A percentile compares a stretch with the other conserved stretches of the same genome.
phyloP scores from a whole-genome alignment of 2,329 filamentous ascomycete genomes.

The Talaromyces marneffei region DNA sequence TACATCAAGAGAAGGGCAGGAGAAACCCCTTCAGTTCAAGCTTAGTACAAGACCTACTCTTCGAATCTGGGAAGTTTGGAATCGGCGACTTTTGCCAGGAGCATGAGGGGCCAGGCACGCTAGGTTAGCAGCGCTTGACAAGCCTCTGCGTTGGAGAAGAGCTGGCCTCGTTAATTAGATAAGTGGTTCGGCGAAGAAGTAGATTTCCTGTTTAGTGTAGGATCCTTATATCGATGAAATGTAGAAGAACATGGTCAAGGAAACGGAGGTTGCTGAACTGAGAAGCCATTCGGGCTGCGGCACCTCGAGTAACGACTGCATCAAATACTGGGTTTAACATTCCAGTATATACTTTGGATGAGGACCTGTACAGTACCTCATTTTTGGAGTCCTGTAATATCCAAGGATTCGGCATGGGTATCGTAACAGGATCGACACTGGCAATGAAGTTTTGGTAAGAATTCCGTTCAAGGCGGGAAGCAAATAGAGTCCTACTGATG shows the following conservation, averaged over 20 bases:
- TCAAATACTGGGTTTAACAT: not conserved
- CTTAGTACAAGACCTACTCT: not conserved
- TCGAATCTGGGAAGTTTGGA: not conserved
- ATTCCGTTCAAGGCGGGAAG: not conserved
- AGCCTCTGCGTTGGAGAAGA: not conserved
- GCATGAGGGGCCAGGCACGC: not conserved
- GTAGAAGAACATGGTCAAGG: not conserved
- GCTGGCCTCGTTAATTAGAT: not conserved
- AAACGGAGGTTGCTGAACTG: not conserved
- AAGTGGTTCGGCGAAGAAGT: no score
- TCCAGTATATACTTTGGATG: not conserved
- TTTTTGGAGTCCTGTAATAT: not conserved
- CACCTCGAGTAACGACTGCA: not conserved
- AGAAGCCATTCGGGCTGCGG: not conserved
- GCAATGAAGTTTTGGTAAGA: not conserved
- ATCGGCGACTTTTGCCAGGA: not conserved
- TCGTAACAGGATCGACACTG: not conserved
- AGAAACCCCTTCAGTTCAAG: not conserved
- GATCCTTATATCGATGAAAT: not conserved
- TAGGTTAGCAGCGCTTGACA: not conserved
- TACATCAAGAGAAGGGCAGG: not conserved
- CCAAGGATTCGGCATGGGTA: not conserved
- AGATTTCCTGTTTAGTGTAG: not conserved
- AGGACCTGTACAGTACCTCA: not conserved
- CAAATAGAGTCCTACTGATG: not conserved